A percentile compares a stretch with the other conserved stretches of the same genome.
Evolutionary conservation across 768 basidiomycete genomes (phyloP).

Genomic region (Russula ochroleuca): DNA sequence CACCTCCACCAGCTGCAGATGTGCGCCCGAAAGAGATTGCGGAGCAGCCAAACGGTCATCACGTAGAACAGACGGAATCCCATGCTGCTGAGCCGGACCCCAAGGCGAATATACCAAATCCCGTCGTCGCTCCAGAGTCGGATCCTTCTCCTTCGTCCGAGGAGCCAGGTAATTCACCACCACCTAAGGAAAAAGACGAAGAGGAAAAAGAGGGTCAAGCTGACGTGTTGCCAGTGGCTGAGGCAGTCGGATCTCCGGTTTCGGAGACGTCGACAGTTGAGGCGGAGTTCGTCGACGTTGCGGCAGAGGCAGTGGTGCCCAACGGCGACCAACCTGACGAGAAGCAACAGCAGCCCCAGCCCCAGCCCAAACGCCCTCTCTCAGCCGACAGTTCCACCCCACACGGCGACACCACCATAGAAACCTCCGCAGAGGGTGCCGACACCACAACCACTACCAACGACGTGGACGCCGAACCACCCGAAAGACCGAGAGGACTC

Average conservation of each 20-base stretch:
- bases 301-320: background rate
- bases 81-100: background rate
- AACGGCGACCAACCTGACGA: background rate
- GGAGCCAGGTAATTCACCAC: background rate
- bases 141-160: background rate
- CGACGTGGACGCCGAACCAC: background rate
- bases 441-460: background rate
- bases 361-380: background rate
- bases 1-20: background rate
- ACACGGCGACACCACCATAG: background rate
- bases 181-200: background rate
- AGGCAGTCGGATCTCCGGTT: background rate
- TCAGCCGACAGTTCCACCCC: background rate
- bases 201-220: background rate
- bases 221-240: background rate
- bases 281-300: background rate
- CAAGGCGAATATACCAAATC: background rate
- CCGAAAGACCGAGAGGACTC: background rate
- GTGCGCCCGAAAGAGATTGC: background rate
- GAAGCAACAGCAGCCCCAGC: background rate
- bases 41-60: slow-evolving; percentile 14
- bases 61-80: slow-evolving; percentile 2
- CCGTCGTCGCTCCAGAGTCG: background rate
- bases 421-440: background rate
- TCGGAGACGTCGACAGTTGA: background rate